These are phyloP conservation scores for Cercophora sp. DNA, from an alignment of 495 filamentous ascomycete genomes.

Conservation along the genomic window DNA sequence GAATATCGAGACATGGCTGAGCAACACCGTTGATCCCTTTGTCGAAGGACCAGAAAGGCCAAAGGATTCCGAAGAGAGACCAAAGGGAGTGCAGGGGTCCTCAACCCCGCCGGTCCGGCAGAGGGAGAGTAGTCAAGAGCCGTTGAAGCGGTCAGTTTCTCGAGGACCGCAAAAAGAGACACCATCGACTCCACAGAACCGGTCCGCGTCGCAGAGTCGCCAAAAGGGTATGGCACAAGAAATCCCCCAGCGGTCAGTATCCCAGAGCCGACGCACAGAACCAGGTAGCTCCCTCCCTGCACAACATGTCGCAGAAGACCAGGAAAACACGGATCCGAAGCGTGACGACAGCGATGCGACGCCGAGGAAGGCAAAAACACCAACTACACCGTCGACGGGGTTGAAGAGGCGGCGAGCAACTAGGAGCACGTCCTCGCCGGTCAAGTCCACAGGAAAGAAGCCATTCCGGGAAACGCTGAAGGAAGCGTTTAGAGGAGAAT, in stretches of 20 bases:
- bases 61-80: slow-evolving; percentile 21
- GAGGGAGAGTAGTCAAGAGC: background rate
- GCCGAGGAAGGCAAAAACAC: slow-evolving; percentile 26
- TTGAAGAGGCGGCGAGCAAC: slow-evolving; percentile 48
- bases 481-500: slow-evolving; percentile 55
- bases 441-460: slow-evolving; percentile 34
- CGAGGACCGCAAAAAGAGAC: background rate
- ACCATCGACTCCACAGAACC: background rate
- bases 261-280: background rate
- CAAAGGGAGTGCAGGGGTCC: background rate
- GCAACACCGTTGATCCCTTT: slow-evolving; percentile 69
- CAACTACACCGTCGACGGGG: slow-evolving; percentile 27
- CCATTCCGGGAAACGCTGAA: slow-evolving; percentile 48
- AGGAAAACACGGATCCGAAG: slow-evolving; percentile 13
- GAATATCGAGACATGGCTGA: slow-evolving; percentile 75
- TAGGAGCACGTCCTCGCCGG: slow-evolving; percentile 37
- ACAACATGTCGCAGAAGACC: background rate
- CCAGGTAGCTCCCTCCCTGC: background rate
- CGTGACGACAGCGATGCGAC: slow-evolving; percentile 25
- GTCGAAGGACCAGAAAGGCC: slow-evolving; percentile 49
- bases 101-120: background rate
- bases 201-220: background rate
- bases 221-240: background rate
- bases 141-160: slow-evolving; percentile 3
- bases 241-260: background rate